A percentile compares a stretch with the other conserved stretches of the same genome.
These are phyloP conservation scores for Aspergillus sp. DNA, from an alignment of 2,329 filamentous ascomycete species.

Conservation along the genomic window DNA sequence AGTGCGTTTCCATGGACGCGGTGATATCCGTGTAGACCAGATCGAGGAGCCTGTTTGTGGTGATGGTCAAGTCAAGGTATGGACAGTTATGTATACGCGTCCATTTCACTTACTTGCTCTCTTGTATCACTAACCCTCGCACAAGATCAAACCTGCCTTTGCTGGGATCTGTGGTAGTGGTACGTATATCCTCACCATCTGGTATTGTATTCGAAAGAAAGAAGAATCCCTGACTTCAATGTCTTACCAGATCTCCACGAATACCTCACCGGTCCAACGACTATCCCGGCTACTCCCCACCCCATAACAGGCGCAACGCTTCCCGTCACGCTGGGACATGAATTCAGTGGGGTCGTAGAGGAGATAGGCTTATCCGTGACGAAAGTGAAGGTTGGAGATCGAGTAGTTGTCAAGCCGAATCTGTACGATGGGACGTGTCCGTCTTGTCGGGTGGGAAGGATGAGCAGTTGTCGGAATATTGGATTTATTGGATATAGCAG, in stretches of 20 bases:
- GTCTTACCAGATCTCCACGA: constrained; percentile 44
- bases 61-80: constrained; percentile 46
- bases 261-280: constrained; percentile 46
- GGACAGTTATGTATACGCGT: background rate
- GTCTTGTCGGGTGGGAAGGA: constrained; percentile 54
- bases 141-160: constrained; percentile 25
- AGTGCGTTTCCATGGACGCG: constrained; percentile 30
- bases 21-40: constrained; percentile 32
- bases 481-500: constrained; percentile 51
- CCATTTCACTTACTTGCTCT: background rate
- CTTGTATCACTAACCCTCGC: too few relatives aligned
- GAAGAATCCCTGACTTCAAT: background rate
- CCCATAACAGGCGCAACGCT: constrained; percentile 53
- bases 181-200: constrained; percentile 2
- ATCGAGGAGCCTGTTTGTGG: constrained; percentile 36
- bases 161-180: constrained; percentile 32
- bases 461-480: constrained; percentile 56
- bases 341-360: constrained; percentile 57
- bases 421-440: constrained; percentile 13
- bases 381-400: constrained; percentile 37
- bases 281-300: constrained; percentile 50
- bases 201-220: constrained; percentile 1
- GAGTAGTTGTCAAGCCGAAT: constrained; percentile 56
- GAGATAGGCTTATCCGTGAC: constrained; percentile 52
- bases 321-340: constrained; percentile 61